A percentile compares a stretch with the other conserved stretches of the same genome.
phyloP scores from a whole-genome alignment of 139 green algal species.

The Coelastrella sp. region DNA sequence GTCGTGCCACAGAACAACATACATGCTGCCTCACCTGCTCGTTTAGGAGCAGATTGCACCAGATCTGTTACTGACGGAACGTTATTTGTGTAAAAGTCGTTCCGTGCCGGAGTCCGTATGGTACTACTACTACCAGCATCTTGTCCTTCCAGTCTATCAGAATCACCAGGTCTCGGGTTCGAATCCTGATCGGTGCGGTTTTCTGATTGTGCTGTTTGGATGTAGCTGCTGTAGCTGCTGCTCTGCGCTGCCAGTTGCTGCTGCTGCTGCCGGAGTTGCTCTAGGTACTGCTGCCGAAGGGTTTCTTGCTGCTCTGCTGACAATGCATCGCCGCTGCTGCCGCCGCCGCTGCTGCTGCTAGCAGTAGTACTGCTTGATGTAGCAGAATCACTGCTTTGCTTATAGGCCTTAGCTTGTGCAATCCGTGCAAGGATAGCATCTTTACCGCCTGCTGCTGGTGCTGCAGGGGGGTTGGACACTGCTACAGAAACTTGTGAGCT shows the following conservation, averaged over 20 bases:
- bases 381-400: background rate
- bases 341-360: background rate
- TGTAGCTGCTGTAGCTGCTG: conserved; percentile 4
- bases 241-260: no score
- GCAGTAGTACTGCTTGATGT: background rate
- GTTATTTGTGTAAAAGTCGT: conserved; percentile 39
- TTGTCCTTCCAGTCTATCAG: background rate
- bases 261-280: conserved; percentile 31
- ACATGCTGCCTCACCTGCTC: background rate
- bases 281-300: conserved; percentile 15
- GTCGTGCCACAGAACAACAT: background rate
- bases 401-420: conserved; percentile 36
- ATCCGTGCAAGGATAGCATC: conserved; percentile 26
- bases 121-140: background rate
- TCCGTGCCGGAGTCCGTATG: background rate
- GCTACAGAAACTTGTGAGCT: conserved; percentile 14
- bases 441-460: conserved; percentile 10
- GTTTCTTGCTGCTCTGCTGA: conserved; percentile 20
- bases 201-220: background rate
- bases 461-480: background rate
- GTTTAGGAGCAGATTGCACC: background rate
- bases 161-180: background rate
- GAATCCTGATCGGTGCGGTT: background rate
- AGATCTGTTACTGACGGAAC: background rate
- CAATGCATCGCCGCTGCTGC: conserved; percentile 24